A percentile compares a stretch with the other conserved stretches of the same genome.
Conservation (phyloP, 495 filamentous ascomycete genomes). For the Tuber melanosporum region DNA sequence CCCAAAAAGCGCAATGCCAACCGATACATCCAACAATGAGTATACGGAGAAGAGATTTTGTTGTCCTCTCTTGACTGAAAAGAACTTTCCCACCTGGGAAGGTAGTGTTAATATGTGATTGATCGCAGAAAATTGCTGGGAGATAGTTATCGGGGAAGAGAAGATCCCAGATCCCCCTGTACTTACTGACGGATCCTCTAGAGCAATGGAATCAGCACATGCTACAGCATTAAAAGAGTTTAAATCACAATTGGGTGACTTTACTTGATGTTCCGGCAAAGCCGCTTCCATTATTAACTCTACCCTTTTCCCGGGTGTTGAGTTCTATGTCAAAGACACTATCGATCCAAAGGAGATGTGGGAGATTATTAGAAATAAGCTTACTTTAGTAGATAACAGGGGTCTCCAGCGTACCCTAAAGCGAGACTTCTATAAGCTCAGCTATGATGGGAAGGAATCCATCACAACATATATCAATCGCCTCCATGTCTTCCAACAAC, state of each 20-base stretch:
- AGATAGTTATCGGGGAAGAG: neutral
- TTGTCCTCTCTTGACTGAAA: neutral
- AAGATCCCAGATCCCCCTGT: neutral
- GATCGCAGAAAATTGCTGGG: neutral
- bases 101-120: neutral
- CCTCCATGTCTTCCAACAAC: neutral
- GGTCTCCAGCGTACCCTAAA: neutral
- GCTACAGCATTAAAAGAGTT: neutral
- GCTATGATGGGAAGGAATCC: neutral
- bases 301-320: neutral
- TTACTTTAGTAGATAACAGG: neutral
- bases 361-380: neutral
- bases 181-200: neutral
- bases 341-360: too few species aligned
- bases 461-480: neutral
- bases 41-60: neutral
- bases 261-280: neutral
- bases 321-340: neutral
- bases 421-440: neutral
- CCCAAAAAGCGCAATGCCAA: too few species aligned
- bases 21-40: too few species aligned
- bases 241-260: neutral
- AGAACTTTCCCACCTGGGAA: neutral
- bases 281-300: neutral
- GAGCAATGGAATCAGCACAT: neutral